Conservation (phyloP, 2,329 filamentous ascomycete genomes). For the Phyllosticta paracitricarpa region DNA sequence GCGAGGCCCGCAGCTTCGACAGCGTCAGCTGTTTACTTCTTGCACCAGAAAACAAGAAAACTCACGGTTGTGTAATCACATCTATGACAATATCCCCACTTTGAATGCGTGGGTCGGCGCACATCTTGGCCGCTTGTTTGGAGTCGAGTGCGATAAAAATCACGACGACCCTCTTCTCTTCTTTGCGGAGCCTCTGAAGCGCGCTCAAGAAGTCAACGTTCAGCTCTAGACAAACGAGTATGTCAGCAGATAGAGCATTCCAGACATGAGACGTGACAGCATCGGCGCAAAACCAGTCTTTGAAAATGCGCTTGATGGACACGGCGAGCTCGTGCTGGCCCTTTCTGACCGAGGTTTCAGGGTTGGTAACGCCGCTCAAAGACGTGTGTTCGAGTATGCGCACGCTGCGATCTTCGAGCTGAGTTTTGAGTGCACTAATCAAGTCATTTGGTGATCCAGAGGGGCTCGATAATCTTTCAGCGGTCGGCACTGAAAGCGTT, state of each 20-base stretch:
- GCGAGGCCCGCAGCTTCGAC: slow-evolving; percentile 21
- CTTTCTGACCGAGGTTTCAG: not conserved
- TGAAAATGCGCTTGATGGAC: slow-evolving; percentile 16
- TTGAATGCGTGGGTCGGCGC: slow-evolving; percentile 21
- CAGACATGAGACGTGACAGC: not conserved
- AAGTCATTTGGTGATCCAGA: not conserved
- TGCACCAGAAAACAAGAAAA: not conserved
- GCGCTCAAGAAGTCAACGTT: slow-evolving; percentile 22
- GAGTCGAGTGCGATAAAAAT: slow-evolving; percentile 25
- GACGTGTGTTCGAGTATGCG: slow-evolving; percentile 18
- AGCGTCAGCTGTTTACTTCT: not conserved
- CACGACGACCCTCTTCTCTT: slow-evolving; percentile 15
- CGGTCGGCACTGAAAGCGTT: not conserved
- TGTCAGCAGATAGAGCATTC: slow-evolving; percentile 13
- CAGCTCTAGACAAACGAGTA: slow-evolving; percentile 25
- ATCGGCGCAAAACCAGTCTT: slow-evolving; percentile 8
- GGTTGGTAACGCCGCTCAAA: not conserved
- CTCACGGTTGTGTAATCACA: slow-evolving; percentile 26
- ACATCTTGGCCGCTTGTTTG: slow-evolving; percentile 24
- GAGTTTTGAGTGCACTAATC: not conserved
- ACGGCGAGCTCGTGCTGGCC: slow-evolving; percentile 12
- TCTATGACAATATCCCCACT: slow-evolving; percentile 23
- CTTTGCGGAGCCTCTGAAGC: slow-evolving; percentile 6
- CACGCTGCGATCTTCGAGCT: slow-evolving; percentile 9
- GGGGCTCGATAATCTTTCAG: not conserved